Evolutionary conservation across 306 rosid species (phyloP), one percentile per base, ranked within the genome.

Genomic region (Boehmeria nivea): DNA sequence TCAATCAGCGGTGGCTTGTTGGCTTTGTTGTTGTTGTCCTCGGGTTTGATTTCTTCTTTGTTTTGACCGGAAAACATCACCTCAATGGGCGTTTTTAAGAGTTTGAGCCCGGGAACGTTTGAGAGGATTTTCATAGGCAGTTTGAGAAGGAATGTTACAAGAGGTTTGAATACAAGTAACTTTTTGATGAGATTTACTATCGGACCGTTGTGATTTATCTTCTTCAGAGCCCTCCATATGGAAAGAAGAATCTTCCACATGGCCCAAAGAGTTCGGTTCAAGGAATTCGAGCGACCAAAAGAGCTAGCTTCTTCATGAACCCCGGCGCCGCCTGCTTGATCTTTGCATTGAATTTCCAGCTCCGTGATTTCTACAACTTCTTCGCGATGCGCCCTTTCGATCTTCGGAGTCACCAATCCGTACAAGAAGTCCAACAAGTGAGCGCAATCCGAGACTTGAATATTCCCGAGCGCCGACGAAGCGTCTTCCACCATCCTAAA

Each of bases 351-450:
- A 10, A 11, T 14, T 11, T 40, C 10, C 45, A n/a, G 17, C 17
- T 40, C 45, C 45, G 10, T 11, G 45, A 14, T n/a, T 5, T 40
- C 10, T 40, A 11, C 57, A 3, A 25, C 10, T 21, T 53, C 57
- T 15, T 69, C 12, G 73, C 17, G 26, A 23, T 47, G 47, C 5
- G 36, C 36, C 11, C 17, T 61, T 38, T 69, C 77, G 24, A 42
- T 8, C 40, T 57, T 64, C 0, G 94, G 94, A 0, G 75, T 79
- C 50, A 82, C 40, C 83, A 82, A 58, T 33, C 62, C 49, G 70
- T 78, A 82, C 59, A 82, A 46, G 51, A 80, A 85, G 55, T 80
- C 96, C 2, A 85, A 62, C 81, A 88, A 57, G 65, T 85, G 94
- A 10, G 72, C 55, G 47, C 75, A 67, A 5, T 68, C 67, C 0